Percentiles rank a stretch among this genome's conserved stretches.
Evolutionary conservation across 2,329 filamentous ascomycete species (phyloP).

Genomic region (Penicillium sp.): DNA sequence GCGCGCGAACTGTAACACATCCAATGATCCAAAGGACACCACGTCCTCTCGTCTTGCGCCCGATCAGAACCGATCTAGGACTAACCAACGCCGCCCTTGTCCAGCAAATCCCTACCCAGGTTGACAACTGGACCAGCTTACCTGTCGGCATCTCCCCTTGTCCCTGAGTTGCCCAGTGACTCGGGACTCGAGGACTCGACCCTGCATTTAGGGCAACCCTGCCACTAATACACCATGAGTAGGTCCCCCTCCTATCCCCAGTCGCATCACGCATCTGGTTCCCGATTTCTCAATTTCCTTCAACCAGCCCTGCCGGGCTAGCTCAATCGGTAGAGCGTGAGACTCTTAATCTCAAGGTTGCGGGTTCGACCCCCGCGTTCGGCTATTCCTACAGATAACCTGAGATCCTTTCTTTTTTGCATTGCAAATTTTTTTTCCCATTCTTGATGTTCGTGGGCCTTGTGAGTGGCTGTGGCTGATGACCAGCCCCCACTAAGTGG

Average conservation of each 20-base stretch:
- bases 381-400: conserved; percentile 31
- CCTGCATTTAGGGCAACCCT: not conserved
- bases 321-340: conserved; percentile 56
- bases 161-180: not conserved
- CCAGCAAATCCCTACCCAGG: not conserved
- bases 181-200: not conserved
- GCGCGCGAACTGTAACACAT: not conserved
- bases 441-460: conserved; percentile 1
- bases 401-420: conserved; percentile 24
- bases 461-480: conserved; percentile 16
- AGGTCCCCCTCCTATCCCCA: not conserved
- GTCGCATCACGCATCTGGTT: not conserved
- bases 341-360: conserved; percentile 52
- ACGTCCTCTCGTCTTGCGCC: not conserved
- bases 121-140: not conserved
- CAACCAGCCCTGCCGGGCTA: conserved; percentile 43
- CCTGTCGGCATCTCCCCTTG: not conserved
- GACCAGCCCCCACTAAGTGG: conserved; percentile 10
- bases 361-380: conserved; percentile 48
- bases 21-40: not conserved
- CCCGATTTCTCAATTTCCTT: not conserved
- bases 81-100: not conserved
- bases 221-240: not conserved
- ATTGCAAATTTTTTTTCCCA: not conserved
- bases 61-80: not conserved